Percentiles rank a stretch among this genome's conserved stretches.
These are phyloP conservation scores for Paraphoma chrysanthemicola DNA, from an alignment of 2,329 filamentous ascomycete species.

Conservation along the genomic window DNA sequence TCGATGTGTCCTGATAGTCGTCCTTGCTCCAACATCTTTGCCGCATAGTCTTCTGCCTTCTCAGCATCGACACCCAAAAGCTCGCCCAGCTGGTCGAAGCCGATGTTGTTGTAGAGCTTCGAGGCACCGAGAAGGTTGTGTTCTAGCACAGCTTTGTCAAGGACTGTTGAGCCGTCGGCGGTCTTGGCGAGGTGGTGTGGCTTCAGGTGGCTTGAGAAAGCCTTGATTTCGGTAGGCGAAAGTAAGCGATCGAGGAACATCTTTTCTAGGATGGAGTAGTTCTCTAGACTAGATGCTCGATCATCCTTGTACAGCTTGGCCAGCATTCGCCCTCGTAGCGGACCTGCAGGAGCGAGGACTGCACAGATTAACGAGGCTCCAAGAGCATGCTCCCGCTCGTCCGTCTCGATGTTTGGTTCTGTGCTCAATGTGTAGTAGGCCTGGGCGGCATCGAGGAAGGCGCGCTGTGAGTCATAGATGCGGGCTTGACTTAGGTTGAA, in stretches of 20 bases:
- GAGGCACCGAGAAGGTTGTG: conserved; percentile 93
- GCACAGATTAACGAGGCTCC: conserved; percentile 90
- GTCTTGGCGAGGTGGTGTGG: conserved; percentile 92
- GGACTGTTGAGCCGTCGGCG: conserved; percentile 87
- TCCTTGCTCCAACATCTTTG: conserved; percentile 94
- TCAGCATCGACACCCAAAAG: conserved; percentile 80
- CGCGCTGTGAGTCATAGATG: conserved; percentile 87
- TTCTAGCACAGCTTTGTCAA: conserved; percentile 92
- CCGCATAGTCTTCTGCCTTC: conserved; percentile 88
- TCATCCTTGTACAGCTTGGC: conserved; percentile 94
- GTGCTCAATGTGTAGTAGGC: conserved; percentile 89
- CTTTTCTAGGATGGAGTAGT: conserved; percentile 93
- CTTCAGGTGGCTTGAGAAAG: conserved; percentile 80
- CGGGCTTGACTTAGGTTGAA: conserved; percentile 92
- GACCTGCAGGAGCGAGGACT: conserved; percentile 89
- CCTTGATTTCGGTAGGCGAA: conserved; percentile 79
- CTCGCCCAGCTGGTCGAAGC: conserved; percentile 71
- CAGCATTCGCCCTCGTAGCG: conserved; percentile 78
- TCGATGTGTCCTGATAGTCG: conserved; percentile 88
- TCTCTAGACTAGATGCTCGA: conserved; percentile 72
- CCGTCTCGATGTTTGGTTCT: conserved; percentile 78
- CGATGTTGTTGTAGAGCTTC: conserved; percentile 59
- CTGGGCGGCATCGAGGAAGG: conserved; percentile 85
- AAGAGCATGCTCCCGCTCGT: conserved; percentile 84
- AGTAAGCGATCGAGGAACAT: conserved; percentile 94